A percentile compares a stretch with the other conserved stretches of the same genome.
Conservation (phyloP, 2,329 filamentous ascomycete species). For the Trichoderma guizhouense region DNA sequence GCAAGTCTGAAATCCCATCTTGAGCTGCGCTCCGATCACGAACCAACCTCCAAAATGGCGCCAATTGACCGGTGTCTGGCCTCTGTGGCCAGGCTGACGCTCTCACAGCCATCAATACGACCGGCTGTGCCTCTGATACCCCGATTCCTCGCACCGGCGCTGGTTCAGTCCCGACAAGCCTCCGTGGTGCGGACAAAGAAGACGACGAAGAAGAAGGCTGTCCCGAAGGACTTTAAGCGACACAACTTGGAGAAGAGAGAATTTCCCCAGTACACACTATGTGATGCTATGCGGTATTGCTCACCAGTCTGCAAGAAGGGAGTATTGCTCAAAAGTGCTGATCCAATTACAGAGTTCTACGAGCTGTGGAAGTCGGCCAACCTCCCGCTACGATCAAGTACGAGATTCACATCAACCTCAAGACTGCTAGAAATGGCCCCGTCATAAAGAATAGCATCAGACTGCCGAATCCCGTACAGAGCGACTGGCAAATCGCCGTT, state of each 20-base stretch:
- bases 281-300: slow-evolving; percentile 86
- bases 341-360: slow-evolving; percentile 65
- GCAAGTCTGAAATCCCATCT: slow-evolving; percentile 16
- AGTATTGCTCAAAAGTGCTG: not conserved
- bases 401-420: slow-evolving; percentile 79
- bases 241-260: slow-evolving; percentile 65
- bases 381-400: slow-evolving; percentile 75
- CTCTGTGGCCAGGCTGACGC: slow-evolving; percentile 50
- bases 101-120: slow-evolving; percentile 40
- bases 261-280: slow-evolving; percentile 67
- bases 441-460: slow-evolving; percentile 83
- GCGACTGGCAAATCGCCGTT: slow-evolving; percentile 83
- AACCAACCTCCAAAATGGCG: slow-evolving; percentile 41
- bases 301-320: no score
- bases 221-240: slow-evolving; percentile 62
- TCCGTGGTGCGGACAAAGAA: slow-evolving; percentile 47
- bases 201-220: slow-evolving; percentile 54
- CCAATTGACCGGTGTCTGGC: slow-evolving; percentile 52
- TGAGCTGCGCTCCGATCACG: slow-evolving; percentile 29
- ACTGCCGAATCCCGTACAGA: slow-evolving; percentile 85
- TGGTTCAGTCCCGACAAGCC: slow-evolving; percentile 43
- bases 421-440: slow-evolving; percentile 79
- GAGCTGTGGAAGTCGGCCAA: slow-evolving; percentile 85
- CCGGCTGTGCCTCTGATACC: slow-evolving; percentile 45
- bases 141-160: slow-evolving; percentile 47